phyloP scores from a whole-genome alignment of 352 stramenopile genomes.

The Pythium utonaiense region DNA sequence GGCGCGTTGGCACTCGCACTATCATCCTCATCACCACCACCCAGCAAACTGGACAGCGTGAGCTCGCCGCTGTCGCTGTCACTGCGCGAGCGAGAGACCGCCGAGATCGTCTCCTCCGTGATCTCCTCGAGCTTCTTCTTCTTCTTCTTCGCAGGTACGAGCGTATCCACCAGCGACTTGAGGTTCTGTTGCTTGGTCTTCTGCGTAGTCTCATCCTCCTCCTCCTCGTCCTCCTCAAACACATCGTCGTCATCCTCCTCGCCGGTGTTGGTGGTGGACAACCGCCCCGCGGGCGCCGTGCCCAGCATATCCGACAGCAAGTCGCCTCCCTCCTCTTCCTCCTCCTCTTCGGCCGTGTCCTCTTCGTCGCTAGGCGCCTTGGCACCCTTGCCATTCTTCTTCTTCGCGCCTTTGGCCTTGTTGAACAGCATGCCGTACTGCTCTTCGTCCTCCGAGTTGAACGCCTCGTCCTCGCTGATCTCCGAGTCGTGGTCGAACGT shows the following conservation, averaged over 20 bases:
- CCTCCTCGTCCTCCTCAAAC: constrained; percentile 37
- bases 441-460: constrained; percentile 92
- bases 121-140: constrained; percentile 56
- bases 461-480: constrained; percentile 92
- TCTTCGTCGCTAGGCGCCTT: constrained; percentile 19
- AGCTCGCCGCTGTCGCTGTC: constrained; percentile 23
- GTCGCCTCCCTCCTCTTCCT: constrained; percentile 56
- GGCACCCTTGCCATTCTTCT: constrained; percentile 4
- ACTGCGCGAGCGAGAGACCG: constrained; percentile 15
- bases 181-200: constrained; percentile 45
- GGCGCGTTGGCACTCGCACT: not conserved
- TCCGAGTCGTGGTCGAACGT: constrained; percentile 89
- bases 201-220: constrained; percentile 32
- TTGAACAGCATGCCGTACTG: constrained; percentile 87
- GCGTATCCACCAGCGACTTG: constrained; percentile 40
- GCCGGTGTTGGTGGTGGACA: constrained; percentile 46
- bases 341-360: constrained; percentile 29
- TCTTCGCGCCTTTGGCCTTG: no score
- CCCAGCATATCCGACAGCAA: constrained; percentile 75
- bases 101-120: constrained; percentile 30
- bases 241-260: constrained; percentile 28
- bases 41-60: constrained; percentile 43
- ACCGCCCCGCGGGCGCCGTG: constrained; percentile 39
- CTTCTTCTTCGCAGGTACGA: constrained; percentile 42
- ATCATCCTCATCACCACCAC: constrained; percentile 24